Evolutionary conservation across 192 early-diverging fungal genomes (phyloP), one percentile per base, ranked within the genome.

Genomic region (Mortierella hygrophila): DNA sequence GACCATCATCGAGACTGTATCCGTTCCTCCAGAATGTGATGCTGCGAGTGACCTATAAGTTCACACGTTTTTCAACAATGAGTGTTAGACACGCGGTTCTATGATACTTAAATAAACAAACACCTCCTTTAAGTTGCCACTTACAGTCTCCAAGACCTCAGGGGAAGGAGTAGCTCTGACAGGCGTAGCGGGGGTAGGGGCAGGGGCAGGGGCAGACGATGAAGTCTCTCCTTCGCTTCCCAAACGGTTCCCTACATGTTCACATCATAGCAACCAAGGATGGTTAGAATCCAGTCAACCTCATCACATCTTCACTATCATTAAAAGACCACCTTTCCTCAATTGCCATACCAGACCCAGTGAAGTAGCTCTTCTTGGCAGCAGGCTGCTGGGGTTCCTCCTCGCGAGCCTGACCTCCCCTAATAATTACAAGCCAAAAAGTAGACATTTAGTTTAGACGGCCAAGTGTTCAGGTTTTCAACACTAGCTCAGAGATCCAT

Each of bases 11-110:
- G 81, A 99, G 91, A 71, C 95, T 97, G 82, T 99, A 99, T 73
- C 98, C 98, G 82, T 98, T 95, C 75, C 94, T 90, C 97, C 97
- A 99, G 80, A 99, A 99, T 18, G 96, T 99, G 74, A 99, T 90
- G 63, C 93, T 89, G 38, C 98, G 92, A 42, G 84, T 90, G 26
- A 91, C 92, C 90, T 94, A 86, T n/a, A 65, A 18, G 11, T 15
- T 74, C 9, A 60, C 46, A 65, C 37, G 26, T 54, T 79, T 79
- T 40, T 40, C 16, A 32, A 47, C 35, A 16, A 80, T 29, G 46
- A 21, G 18, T 37, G 29, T 68, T 6, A 46, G 6, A 54, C 11
- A 35, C 11, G 29, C 29, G 11, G 26, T 9, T 32, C 16, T 5
- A 11, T 32, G 15, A 6, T 26, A 55, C 23, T 72, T 11, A 68